Percentiles rank a stretch among this genome's conserved stretches.
Conservation (phyloP, 2,329 filamentous ascomycete genomes). For the Ophiostoma piceae region DNA sequence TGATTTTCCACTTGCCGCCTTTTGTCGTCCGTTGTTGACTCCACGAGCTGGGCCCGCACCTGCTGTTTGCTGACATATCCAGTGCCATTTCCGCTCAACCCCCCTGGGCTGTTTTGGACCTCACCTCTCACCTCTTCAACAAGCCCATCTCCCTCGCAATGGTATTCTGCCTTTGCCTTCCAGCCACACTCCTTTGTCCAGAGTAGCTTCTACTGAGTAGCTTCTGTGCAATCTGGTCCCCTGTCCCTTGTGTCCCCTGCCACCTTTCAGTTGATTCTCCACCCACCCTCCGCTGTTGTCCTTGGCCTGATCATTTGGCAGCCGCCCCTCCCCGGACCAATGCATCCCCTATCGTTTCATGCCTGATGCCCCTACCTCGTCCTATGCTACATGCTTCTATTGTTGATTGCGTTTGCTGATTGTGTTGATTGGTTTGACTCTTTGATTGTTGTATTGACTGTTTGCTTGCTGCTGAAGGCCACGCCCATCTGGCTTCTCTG, state of each 20-base stretch:
- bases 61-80: constrained; percentile 7
- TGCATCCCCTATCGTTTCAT: constrained; percentile 7
- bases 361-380: not conserved
- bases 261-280: not conserved
- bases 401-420: not conserved
- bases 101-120: too few relatives aligned
- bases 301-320: not conserved
- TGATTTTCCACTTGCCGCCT: constrained; percentile 7
- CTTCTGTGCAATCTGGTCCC: not conserved
- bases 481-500: too few relatives aligned
- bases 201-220: too few relatives aligned
- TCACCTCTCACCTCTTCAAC: not conserved
- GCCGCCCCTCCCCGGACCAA: not conserved
- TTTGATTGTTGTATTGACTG: not conserved
- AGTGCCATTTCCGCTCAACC: not conserved
- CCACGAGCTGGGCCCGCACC: constrained; percentile 5
- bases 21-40: not conserved
- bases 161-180: not conserved
- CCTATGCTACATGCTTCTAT: not conserved
- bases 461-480: not conserved
- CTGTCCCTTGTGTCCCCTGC: not conserved
- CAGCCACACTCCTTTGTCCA: not conserved
- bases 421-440: not conserved
- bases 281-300: not conserved
- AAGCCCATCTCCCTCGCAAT: not conserved